A percentile compares a stretch with the other conserved stretches of the same genome.
These are phyloP conservation scores for Pseudocercospora musae DNA, from an alignment of 2,329 filamentous ascomycete genomes.

Conservation along the genomic window DNA sequence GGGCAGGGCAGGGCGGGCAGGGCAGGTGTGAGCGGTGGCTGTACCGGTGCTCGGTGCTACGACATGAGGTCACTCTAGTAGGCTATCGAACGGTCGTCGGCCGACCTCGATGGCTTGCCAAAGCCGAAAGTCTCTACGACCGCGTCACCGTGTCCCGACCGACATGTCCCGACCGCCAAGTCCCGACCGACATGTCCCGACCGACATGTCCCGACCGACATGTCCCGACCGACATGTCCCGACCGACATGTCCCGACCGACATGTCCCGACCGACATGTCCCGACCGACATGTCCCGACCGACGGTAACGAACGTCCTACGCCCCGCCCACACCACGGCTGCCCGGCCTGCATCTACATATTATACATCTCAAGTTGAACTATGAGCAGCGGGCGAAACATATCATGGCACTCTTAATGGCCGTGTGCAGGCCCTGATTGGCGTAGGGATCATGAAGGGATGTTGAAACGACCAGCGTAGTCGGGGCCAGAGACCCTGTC, in stretches of 20 bases:
- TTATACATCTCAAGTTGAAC: no score
- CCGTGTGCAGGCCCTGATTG: neutral
- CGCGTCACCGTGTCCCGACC: no score
- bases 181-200: no score
- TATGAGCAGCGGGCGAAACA: neutral
- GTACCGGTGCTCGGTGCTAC: neutral
- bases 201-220: no score
- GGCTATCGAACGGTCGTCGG: no score
- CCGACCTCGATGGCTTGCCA: neutral
- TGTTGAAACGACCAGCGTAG: neutral
- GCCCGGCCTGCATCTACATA: neutral
- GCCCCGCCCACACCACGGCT: slow-evolving; percentile 5
- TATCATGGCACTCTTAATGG: neutral
- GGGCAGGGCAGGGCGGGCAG: no score
- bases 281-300: no score
- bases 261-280: no score
- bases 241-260: no score
- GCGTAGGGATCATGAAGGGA: neutral
- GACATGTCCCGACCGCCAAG: no score
- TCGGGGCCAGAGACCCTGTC: no score
- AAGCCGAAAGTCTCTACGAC: neutral
- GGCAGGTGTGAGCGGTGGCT: neutral
- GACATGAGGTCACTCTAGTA: neutral
- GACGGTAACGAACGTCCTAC: neutral
- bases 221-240: no score